A percentile compares a stretch with the other conserved stretches of the same genome.
These are phyloP conservation scores for Rubus idaeus DNA, from an alignment of 306 rosid genomes.

Conservation along the genomic window DNA sequence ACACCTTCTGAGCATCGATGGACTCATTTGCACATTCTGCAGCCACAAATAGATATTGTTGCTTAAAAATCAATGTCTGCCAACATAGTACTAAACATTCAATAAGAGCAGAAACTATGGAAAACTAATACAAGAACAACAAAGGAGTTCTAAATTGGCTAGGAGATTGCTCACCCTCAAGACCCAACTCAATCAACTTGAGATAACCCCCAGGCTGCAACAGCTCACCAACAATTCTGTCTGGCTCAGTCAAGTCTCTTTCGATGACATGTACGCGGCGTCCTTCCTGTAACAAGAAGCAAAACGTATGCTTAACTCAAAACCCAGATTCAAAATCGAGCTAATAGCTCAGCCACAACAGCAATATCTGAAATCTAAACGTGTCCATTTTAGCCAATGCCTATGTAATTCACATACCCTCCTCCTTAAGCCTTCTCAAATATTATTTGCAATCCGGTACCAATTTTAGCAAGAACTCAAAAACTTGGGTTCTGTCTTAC, in stretches of 20 bases:
- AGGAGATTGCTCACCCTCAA: constrained; percentile 15
- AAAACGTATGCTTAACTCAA: not conserved
- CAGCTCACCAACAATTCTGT: constrained; percentile 28
- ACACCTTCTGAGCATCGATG: constrained; percentile 26
- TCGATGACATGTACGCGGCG: constrained; percentile 50
- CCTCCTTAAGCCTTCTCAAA: not conserved
- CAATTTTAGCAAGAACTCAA: not conserved
- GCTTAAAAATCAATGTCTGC: not conserved
- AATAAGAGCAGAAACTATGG: too few relatives aligned
- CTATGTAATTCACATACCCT: not conserved
- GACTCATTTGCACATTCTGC: constrained; percentile 15
- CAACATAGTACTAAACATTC: not conserved
- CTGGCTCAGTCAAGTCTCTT: constrained; percentile 38
- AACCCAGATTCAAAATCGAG: not conserved
- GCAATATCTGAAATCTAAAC: too few relatives aligned
- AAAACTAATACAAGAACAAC: too few relatives aligned
- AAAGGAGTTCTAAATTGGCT: not conserved
- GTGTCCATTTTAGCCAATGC: not conserved
- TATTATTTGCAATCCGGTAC: not conserved
- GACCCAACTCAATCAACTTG: constrained; percentile 27
- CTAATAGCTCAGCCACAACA: not conserved
- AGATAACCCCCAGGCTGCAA: constrained; percentile 30
- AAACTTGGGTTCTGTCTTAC: not conserved
- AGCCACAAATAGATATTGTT: not conserved
- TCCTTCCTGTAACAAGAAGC: constrained; percentile 44